These are phyloP conservation scores for Mimosa pudica DNA, from an alignment of 306 rosid genomes.

Conservation along the genomic window DNA sequence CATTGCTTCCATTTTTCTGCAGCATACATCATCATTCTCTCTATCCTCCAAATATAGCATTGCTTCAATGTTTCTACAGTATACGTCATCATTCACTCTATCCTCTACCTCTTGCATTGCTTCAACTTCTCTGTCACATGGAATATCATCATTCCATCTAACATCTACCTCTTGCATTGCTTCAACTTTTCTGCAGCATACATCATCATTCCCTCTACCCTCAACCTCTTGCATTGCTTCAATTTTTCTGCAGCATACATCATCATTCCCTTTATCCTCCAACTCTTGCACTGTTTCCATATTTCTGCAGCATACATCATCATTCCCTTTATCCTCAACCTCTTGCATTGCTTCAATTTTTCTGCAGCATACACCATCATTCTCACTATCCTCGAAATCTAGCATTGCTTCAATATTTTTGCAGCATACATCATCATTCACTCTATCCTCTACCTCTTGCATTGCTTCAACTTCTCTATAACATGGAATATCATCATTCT, in stretches of 20 bases:
- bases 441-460: too few species aligned
- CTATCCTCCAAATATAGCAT: background rate
- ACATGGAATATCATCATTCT: background rate
- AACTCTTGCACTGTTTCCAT: too few species aligned
- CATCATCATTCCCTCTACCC: constrained; percentile 1
- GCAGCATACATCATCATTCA: too few species aligned
- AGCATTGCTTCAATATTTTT: too few species aligned
- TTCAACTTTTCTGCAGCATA: background rate
- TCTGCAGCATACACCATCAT: constrained; percentile 37
- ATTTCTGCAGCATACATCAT: background rate
- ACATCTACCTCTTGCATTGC: too few species aligned
- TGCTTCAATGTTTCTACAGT: background rate
- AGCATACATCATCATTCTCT: background rate
- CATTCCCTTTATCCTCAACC: background rate
- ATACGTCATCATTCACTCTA: background rate
- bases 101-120: background rate
- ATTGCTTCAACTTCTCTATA: too few species aligned
- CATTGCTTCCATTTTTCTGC: background rate
- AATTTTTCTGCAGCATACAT: constrained; percentile 47
- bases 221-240: background rate
- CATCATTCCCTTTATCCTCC: too few species aligned
- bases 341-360: background rate
- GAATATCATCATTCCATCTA: too few species aligned
- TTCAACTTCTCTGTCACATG: too few species aligned
- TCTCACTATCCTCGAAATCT: constrained; percentile 38